Evolutionary conservation across 2,329 filamentous ascomycete genomes (phyloP), one percentile per base, ranked within the genome.

Genomic region (Alternaria sp.): DNA sequence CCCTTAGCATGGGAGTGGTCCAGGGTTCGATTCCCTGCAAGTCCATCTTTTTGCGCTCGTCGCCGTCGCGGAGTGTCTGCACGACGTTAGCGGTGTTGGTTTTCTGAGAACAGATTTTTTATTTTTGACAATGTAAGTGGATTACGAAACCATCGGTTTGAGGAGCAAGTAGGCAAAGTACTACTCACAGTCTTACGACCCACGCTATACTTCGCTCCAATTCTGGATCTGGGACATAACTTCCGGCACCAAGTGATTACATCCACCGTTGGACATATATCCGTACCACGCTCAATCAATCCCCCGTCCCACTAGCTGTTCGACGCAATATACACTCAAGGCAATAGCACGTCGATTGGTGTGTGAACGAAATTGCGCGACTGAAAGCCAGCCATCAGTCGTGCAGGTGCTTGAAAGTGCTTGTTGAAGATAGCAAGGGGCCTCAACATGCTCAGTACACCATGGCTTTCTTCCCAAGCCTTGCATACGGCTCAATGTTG

Each of bases 21-120:
- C 59, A 47, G 59, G 47, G 59, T 62, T 62, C 59, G 59, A 62
- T 62, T 62, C 59, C 54, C 59, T 49, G 59, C 59, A 43, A 62
- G 59, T 62, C 59, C 59, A 62, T 50, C 15, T 60, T 60, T 54
- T 54, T 55, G 57, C 19, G 13, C n/a, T 17, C 43, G n/a, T 32
- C 17, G 47, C 12, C n/a, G 28, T 21, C 15, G 47, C 19, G 47
- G 17, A 2, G n/a, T 40, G 36, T 3, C 36, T 10, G 36, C 1
- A 40, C 2, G 36, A 40, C 1, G 32, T 1, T 1, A 8, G 4
- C 13, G 4, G 15, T 2, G 15, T n/a, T 40, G 32, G 5, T n/a
- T 32, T 36, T 1, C 15, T n/a, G 17, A 8, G 3, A 6, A 15
- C 3, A 4, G 6, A 3, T 2, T 28, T 49, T 12, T 4, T 0